Evolutionary conservation across 1,284 basidiomycete species (phyloP).

Genomic region (Spongiforma sp.): DNA sequence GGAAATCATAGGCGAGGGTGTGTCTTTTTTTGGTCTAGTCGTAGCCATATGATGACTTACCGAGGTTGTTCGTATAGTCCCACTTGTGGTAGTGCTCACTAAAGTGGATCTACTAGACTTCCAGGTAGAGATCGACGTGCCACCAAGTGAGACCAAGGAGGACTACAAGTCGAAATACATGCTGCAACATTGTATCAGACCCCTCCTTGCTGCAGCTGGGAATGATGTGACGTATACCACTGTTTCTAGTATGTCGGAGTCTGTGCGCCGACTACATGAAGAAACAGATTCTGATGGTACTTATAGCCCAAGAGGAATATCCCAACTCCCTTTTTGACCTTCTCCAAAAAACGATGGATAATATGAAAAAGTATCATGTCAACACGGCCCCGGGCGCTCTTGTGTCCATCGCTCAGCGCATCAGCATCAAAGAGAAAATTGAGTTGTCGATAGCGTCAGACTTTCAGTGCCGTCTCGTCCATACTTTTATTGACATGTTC

Average conservation of each 20-base stretch:
- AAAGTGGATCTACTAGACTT: constrained; percentile 15
- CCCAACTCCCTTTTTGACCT: not conserved
- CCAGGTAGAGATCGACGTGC: constrained; percentile 4
- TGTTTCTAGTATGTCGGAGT: constrained; percentile 16
- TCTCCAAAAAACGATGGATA: constrained; percentile 7
- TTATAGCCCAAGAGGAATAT: constrained; percentile 9
- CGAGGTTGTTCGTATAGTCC: constrained; percentile 7
- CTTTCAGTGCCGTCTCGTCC: not conserved
- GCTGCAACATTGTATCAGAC: constrained; percentile 5
- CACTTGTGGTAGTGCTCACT: constrained; percentile 23
- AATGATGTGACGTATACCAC: constrained; percentile 1
- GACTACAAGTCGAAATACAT: not conserved
- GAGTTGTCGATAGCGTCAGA: constrained; percentile 20
- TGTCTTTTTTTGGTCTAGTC: not conserved
- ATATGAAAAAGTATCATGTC: constrained; percentile 9
- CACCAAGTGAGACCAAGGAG: not conserved
- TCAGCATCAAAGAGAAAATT: constrained; percentile 25
- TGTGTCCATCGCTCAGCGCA: constrained; percentile 26
- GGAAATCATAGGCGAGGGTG: constrained; percentile 20
- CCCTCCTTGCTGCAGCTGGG: not conserved
- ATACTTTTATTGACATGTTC: not conserved
- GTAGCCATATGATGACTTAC: not conserved
- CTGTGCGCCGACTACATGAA: not conserved
- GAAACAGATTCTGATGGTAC: not conserved
- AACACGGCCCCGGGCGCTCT: constrained; percentile 7